Percentiles rank a stretch among this genome's conserved stretches.
Conservation (phyloP, 352 stramenopile genomes). For the Sclerospora graminicola region DNA sequence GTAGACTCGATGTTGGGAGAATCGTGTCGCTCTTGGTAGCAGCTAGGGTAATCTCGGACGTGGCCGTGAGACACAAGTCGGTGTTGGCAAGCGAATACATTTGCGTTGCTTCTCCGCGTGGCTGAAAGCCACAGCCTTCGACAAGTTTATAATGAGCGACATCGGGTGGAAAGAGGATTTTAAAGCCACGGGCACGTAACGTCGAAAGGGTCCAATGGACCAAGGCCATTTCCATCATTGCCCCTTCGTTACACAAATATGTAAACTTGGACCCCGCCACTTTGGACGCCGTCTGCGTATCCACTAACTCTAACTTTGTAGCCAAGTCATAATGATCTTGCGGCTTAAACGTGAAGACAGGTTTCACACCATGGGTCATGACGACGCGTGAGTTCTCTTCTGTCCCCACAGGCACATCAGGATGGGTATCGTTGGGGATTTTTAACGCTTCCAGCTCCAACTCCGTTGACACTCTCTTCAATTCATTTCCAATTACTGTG, state of each 20-base stretch:
- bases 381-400: constrained; percentile 50
- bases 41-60: constrained; percentile 82
- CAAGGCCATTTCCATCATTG: constrained; percentile 81
- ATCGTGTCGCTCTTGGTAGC: constrained; percentile 71
- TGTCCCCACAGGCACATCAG: constrained; percentile 46
- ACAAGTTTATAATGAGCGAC: constrained; percentile 77
- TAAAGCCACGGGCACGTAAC: constrained; percentile 59
- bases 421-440: constrained; percentile 71
- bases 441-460: constrained; percentile 64
- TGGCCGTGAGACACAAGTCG: constrained; percentile 76
- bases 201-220: constrained; percentile 73
- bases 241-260: constrained; percentile 78
- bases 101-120: constrained; percentile 75
- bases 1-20: constrained; percentile 37
- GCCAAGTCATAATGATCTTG: constrained; percentile 70
- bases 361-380: constrained; percentile 42
- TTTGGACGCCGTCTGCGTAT: constrained; percentile 56
- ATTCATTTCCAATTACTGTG: constrained; percentile 24
- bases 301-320: constrained; percentile 53
- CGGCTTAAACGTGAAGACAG: constrained; percentile 40
- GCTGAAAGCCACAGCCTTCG: constrained; percentile 80
- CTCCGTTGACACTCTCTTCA: constrained; percentile 29
- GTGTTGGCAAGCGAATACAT: constrained; percentile 82
- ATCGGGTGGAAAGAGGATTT: constrained; percentile 66
- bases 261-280: constrained; percentile 80